phyloP scores from a whole-genome alignment of 2,329 filamentous ascomycete genomes.

The Coniochaeta sp. region DNA sequence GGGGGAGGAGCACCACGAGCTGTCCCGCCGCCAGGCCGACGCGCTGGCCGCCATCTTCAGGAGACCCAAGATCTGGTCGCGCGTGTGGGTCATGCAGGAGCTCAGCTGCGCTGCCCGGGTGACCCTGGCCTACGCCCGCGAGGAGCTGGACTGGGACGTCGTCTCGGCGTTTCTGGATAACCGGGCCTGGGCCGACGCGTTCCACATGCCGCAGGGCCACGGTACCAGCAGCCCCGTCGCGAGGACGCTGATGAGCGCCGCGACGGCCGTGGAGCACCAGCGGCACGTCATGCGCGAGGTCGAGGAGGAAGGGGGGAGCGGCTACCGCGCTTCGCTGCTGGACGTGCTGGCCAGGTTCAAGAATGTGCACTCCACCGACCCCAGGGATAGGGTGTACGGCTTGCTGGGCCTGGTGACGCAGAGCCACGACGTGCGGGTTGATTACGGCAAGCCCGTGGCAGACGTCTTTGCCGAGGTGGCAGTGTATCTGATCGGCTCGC shows the following conservation, averaged over 20 bases:
- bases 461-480: constrained; percentile 5
- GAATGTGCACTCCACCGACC: constrained; percentile 6
- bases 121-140: constrained; percentile 1
- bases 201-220: constrained; percentile 4
- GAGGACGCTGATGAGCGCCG: background rate
- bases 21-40: background rate
- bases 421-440: constrained; percentile 7
- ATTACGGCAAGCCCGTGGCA: constrained; percentile 8
- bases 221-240: background rate
- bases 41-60: background rate
- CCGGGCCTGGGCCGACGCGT: constrained; percentile 5
- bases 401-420: constrained; percentile 9
- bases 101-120: constrained; percentile 7
- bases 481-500: constrained; percentile 4
- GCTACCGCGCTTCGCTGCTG: background rate
- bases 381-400: constrained; percentile 10
- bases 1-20: background rate
- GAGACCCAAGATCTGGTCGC: constrained; percentile 2
- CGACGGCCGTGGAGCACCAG: constrained; percentile 5
- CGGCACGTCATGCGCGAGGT: constrained; percentile 1
- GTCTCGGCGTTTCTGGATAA: constrained; percentile 6
- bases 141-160: constrained; percentile 6
- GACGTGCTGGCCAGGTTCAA: background rate
- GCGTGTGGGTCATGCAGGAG: constrained; percentile 13
- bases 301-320: too few species aligned